Conservation (phyloP, 164 flowering plant genomes). For the Berberis vulgaris region DNA sequence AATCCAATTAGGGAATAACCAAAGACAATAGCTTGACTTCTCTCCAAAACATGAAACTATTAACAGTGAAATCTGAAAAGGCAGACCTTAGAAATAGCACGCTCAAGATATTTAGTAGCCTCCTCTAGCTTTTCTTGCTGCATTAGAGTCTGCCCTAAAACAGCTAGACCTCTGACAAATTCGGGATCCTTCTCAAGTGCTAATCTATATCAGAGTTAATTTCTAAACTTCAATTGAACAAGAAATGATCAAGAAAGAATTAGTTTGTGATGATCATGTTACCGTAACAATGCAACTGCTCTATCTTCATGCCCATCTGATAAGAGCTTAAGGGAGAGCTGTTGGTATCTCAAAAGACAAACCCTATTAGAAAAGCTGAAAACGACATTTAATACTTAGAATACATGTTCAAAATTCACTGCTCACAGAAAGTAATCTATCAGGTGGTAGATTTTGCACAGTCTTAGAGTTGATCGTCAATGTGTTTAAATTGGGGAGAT, state of each 20-base stretch:
- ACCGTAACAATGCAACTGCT: constrained; percentile 59
- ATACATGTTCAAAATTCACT: neutral
- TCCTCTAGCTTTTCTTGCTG: constrained; percentile 34
- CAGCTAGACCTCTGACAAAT: constrained; percentile 40
- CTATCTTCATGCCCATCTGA: constrained; percentile 38
- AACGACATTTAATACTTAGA: neutral
- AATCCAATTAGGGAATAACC: constrained; percentile 2
- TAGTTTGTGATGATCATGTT: constrained; percentile 9
- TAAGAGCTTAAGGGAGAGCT: constrained; percentile 51
- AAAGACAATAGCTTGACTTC: neutral
- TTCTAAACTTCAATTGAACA: neutral
- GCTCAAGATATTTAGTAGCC: constrained; percentile 53
- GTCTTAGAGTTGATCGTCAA: constrained; percentile 10
- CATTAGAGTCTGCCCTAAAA: constrained; percentile 63
- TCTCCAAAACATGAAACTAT: neutral
- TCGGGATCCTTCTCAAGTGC: constrained; percentile 84
- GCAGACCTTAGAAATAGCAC: constrained; percentile 69
- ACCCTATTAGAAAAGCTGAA: neutral
- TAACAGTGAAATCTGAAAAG: neutral
- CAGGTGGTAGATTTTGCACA: constrained; percentile 34
- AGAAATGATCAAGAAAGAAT: neutral
- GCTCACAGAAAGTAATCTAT: constrained; percentile 64
- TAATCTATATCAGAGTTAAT: constrained; percentile 31
- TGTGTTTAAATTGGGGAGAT: constrained; percentile 31
- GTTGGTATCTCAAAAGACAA: constrained; percentile 12